Evolutionary conservation across 805 yeast genomes (phyloP), one percentile per base, ranked within the genome.

Genomic region (Kuraishia capsulata): DNA sequence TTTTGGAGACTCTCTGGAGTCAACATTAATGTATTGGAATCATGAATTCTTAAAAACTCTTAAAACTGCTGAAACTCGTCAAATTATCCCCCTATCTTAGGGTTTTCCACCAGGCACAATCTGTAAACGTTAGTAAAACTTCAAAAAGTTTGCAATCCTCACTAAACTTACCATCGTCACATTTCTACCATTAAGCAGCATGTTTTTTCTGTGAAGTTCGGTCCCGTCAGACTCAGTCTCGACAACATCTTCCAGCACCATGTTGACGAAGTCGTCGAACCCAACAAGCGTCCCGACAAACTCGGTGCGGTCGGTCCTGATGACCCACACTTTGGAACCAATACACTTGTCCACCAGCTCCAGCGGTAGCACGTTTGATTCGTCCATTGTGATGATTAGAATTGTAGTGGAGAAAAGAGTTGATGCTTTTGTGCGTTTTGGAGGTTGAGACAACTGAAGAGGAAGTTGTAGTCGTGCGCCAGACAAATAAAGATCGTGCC

Each of bases 201-300:
- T 77, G 49, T 69, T 73, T 41, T 79, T 69, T 17, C 65, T 67
- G 25, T 63, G 67, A 31, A 65, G 61, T 40, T 56, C 52, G 4
- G 70, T 71, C 26, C 67, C 68, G 31, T 57, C 62, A 38, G 68
- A 73, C 3, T 53, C 52, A 34, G 58, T 64, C 50, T 85, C 95
- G 6, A 71, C 70, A 28, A 82, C 97, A 49, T 89, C 80, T 49
- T 83, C 84, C 38, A 92, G 68, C 9, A 92, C 95, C 59, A 89
- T 78, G 54, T 86, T 92, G 43, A 92, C 97, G 51, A 81, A 90
- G 59, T 92, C 97, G 56, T 92, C 98, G 58, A 90, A 90, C 1
- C 97, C 97, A 21, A 82, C 74, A 37, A 92, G 66, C 3, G 78
- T 85, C 1, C 98, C 98, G n/a, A 73, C 71, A 55, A 87, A 92